phyloP scores from a whole-genome alignment of 208 protist species.

The Leishmania amazonensis region DNA sequence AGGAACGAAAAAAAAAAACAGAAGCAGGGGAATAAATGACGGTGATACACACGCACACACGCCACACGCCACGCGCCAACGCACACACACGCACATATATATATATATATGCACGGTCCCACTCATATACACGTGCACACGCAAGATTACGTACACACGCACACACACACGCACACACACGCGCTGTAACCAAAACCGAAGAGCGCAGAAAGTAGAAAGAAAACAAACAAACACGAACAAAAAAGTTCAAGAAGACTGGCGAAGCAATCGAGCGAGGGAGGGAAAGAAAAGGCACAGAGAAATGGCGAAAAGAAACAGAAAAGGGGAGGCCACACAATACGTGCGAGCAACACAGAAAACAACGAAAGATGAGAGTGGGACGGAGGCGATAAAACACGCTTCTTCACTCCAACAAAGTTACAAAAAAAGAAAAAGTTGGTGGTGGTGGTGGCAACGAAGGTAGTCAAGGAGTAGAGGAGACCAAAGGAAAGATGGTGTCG shows the following conservation, averaged over 20 bases:
- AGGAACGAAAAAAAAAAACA: not conserved
- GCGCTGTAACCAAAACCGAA: not conserved
- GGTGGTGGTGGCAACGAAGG: not conserved
- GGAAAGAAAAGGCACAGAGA: not conserved
- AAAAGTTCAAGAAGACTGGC: not conserved
- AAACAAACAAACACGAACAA: not conserved
- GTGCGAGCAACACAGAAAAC: not conserved
- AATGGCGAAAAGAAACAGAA: not conserved
- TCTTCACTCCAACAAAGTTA: not conserved
- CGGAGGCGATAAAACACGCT: not conserved
- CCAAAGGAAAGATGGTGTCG: not conserved
- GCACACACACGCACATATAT: not conserved
- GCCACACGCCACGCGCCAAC: not conserved
- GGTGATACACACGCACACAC: not conserved
- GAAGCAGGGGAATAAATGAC: conserved; percentile 3
- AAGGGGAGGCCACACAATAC: not conserved
- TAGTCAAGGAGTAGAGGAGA: not conserved
- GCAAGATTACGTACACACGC: not conserved
- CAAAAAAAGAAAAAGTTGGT: not conserved
- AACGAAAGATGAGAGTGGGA: not conserved
- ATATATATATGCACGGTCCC: not conserved
- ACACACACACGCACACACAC: not conserved
- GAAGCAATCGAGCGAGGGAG: not conserved
- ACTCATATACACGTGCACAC: not conserved
- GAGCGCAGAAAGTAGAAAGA: not conserved